phyloP scores from a whole-genome alignment of 768 basidiomycete species.

The Lactarius quietus region DNA sequence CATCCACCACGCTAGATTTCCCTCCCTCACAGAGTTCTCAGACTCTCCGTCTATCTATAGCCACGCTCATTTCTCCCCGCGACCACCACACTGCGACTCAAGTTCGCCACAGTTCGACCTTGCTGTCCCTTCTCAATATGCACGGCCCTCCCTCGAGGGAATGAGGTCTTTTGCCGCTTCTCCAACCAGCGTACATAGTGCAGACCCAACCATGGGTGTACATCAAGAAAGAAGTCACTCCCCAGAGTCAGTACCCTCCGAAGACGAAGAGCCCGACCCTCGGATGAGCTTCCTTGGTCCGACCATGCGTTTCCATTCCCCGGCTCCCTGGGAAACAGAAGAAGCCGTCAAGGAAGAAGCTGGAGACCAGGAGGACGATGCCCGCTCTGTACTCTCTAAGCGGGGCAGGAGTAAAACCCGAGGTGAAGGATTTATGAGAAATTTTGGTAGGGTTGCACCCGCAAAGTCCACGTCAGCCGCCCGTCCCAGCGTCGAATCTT shows the following conservation, averaged over 20 bases:
- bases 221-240: slow-evolving; percentile 28
- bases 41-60: slow-evolving; percentile 73
- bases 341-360: slow-evolving; percentile 44
- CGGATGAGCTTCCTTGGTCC: slow-evolving; percentile 77
- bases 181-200: slow-evolving; percentile 44
- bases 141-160: slow-evolving; percentile 17
- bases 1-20: slow-evolving; percentile 44
- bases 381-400: slow-evolving; percentile 32
- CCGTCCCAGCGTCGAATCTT: slow-evolving; percentile 66
- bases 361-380: slow-evolving; percentile 43
- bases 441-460: slow-evolving; percentile 35
- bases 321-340: slow-evolving; percentile 76
- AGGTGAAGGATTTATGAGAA: slow-evolving; percentile 42
- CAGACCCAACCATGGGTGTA: slow-evolving; percentile 14
- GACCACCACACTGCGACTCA: slow-evolving; percentile 33
- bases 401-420: slow-evolving; percentile 32
- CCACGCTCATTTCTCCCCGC: slow-evolving; percentile 55
- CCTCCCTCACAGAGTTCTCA: slow-evolving; percentile 53
- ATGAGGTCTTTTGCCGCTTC: slow-evolving; percentile 27
- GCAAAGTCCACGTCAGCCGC: slow-evolving; percentile 39
- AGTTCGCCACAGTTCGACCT: slow-evolving; percentile 33
- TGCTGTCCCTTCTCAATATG: slow-evolving; percentile 27
- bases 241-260: slow-evolving; percentile 32
- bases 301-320: slow-evolving; percentile 77
- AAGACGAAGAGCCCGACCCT: slow-evolving; percentile 43